A percentile compares a stretch with the other conserved stretches of the same genome.
phyloP scores from a whole-genome alignment of 768 basidiomycete species.

The Serendipita indica region DNA sequence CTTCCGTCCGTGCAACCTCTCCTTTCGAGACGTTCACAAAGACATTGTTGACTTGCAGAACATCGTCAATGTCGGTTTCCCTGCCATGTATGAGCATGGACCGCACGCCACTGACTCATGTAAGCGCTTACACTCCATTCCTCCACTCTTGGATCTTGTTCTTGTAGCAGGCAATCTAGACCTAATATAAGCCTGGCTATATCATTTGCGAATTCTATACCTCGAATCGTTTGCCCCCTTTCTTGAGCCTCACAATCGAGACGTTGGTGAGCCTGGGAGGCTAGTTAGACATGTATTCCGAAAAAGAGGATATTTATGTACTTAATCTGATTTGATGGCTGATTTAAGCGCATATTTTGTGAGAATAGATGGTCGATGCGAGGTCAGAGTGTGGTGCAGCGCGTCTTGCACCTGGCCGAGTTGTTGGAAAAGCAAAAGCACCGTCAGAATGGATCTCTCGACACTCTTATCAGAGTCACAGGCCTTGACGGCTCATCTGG shows the following conservation, averaged over 20 bases:
- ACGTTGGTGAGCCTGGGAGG: conserved; percentile 80
- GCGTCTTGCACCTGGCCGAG: too few species aligned
- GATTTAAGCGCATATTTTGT: conserved; percentile 42
- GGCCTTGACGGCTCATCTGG: conserved; percentile 61
- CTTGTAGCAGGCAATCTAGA: conserved; percentile 92
- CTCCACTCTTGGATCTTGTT: conserved; percentile 98
- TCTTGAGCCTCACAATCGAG: conserved; percentile 88
- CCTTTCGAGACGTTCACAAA: conserved; percentile 96
- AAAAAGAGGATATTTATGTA: conserved; percentile 22
- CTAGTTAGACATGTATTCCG: conserved; percentile 11
- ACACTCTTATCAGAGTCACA: conserved; percentile 20
- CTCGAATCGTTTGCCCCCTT: conserved; percentile 96
- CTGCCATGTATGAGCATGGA: conserved; percentile 25
- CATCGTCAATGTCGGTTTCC: conserved; percentile 87
- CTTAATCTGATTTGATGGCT: conserved; percentile 88
- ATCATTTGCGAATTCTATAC: conserved; percentile 28
- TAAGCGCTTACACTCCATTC: conserved; percentile 58
- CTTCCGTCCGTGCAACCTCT: conserved; percentile 73
- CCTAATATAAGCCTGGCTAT: background rate
- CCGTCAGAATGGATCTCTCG: conserved; percentile 15
- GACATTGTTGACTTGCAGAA: conserved; percentile 90
- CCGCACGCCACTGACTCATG: background rate
- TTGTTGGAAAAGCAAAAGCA: conserved; percentile 5
- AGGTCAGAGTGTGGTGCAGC: background rate
- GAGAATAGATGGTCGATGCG: background rate